Percentiles rank a stretch among this genome's conserved stretches.
These are phyloP conservation scores for Tilletiaria anomala DNA, from an alignment of 1,284 basidiomycete genomes.

Conservation along the genomic window DNA sequence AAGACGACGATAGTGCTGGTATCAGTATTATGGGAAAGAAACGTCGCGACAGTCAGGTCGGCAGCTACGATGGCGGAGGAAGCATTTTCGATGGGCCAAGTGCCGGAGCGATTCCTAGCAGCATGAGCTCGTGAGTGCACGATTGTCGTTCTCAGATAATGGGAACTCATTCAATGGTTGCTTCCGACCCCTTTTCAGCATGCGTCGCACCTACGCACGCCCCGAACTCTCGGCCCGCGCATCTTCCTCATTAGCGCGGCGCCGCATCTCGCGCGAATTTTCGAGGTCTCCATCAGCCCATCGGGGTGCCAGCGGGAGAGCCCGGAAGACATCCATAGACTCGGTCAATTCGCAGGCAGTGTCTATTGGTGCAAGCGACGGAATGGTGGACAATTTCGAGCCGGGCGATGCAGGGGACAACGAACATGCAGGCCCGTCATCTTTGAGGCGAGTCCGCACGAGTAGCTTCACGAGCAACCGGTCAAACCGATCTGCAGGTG, in stretches of 20 bases:
- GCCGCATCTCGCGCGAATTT: constrained; percentile 25
- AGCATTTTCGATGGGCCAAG: constrained; percentile 36
- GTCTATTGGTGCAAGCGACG: too few species aligned
- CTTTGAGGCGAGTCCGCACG: too few species aligned
- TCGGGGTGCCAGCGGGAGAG: too few species aligned
- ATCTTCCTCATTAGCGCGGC: constrained; percentile 19
- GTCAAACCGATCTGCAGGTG: too few species aligned
- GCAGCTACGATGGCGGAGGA: constrained; percentile 24
- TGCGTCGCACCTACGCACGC: constrained; percentile 19
- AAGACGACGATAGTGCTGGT: too few species aligned
- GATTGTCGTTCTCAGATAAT: background rate
- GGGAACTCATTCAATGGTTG: background rate
- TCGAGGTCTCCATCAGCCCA: too few species aligned
- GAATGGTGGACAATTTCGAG: too few species aligned
- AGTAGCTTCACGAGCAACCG: too few species aligned
- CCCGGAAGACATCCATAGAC: too few species aligned
- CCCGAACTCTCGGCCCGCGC: constrained; percentile 16
- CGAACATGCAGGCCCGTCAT: too few species aligned
- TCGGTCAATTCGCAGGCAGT: too few species aligned
- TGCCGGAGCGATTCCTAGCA: constrained; percentile 33
- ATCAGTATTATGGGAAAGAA: constrained; percentile 13
- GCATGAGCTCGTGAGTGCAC: constrained; percentile 11
- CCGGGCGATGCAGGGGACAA: too few species aligned
- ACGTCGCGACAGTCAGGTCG: constrained; percentile 32
- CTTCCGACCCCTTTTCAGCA: constrained; percentile 7